Percentiles rank a stretch among this genome's conserved stretches.
phyloP scores from a whole-genome alignment of 2,329 filamentous ascomycete genomes.

The Venturia carpophila region DNA sequence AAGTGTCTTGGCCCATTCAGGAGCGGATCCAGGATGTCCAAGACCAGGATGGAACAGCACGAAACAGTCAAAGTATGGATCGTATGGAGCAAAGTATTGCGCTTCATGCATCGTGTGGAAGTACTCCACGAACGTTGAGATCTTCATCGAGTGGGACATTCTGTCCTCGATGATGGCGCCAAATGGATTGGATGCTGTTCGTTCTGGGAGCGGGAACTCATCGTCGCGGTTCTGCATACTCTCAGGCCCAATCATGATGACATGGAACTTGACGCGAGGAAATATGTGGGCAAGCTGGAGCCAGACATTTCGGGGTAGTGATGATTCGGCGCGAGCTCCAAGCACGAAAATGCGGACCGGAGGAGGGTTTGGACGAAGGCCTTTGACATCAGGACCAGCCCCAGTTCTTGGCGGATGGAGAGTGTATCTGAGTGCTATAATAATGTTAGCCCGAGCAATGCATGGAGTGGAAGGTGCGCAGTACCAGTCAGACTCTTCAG shows the following conservation, averaged over 20 bases:
- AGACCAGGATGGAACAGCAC: slow-evolving; percentile 95
- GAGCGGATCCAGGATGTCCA: slow-evolving; percentile 83
- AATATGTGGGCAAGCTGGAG: slow-evolving; percentile 90
- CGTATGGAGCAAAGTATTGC: slow-evolving; percentile 84
- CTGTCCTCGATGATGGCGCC: slow-evolving; percentile 91
- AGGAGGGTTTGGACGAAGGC: slow-evolving; percentile 74
- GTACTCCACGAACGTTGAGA: slow-evolving; percentile 95
- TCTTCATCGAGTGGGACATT: slow-evolving; percentile 83
- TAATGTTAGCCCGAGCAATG: slow-evolving; percentile 18
- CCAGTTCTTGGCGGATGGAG: slow-evolving; percentile 81
- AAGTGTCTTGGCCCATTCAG: slow-evolving; percentile 89
- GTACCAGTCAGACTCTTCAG: slow-evolving; percentile 87
- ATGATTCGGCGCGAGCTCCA: slow-evolving; percentile 94
- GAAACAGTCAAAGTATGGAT: slow-evolving; percentile 97
- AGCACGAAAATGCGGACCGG: slow-evolving; percentile 88
- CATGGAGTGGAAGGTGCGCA: slow-evolving; percentile 28
- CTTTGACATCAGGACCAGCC: slow-evolving; percentile 64
- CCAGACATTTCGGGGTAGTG: slow-evolving; percentile 88
- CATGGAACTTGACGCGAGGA: slow-evolving; percentile 79
- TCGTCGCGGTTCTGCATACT: slow-evolving; percentile 89
- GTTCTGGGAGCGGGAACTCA: slow-evolving; percentile 83
- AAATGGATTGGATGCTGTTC: slow-evolving; percentile 80
- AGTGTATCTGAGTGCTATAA: slow-evolving; percentile 76
- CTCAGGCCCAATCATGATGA: slow-evolving; percentile 93
- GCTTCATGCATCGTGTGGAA: slow-evolving; percentile 94